Evolutionary conservation across 768 basidiomycete genomes (phyloP).

Genomic region (Hygrocybe punicea): DNA sequence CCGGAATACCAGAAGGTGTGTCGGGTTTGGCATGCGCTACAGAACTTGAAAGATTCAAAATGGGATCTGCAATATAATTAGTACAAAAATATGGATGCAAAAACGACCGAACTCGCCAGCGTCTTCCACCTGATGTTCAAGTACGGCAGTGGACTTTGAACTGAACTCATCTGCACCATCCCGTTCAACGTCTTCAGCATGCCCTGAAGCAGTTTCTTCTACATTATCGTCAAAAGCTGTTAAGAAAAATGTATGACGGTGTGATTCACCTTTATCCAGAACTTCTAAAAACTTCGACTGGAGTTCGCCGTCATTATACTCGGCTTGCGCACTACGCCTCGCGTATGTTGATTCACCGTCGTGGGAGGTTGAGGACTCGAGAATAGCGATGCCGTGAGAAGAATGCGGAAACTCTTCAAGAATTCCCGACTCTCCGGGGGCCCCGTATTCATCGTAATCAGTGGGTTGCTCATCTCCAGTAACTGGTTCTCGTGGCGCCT

Average conservation of each 20-base stretch:
- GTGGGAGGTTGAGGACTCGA: too few relatives aligned
- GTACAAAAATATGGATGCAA: background rate
- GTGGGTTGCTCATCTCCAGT: background rate
- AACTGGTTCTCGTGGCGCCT: background rate
- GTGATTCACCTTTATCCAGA: too few relatives aligned
- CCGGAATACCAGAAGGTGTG: conserved; percentile 13
- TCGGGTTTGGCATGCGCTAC: conserved; percentile 11
- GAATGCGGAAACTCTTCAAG: background rate
- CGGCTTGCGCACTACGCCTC: too few relatives aligned
- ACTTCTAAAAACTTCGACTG: too few relatives aligned
- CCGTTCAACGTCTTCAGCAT: background rate
- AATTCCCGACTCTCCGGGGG: background rate
- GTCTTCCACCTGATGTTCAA: conserved; percentile 6
- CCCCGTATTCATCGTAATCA: background rate
- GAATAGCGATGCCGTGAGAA: too few relatives aligned
- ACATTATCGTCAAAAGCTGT: background rate
- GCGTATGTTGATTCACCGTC: too few relatives aligned
- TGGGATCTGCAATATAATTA: background rate
- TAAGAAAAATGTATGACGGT: background rate
- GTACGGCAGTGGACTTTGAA: conserved; percentile 19
- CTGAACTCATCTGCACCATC: conserved; percentile 27
- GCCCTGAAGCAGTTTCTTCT: background rate
- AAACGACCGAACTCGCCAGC: conserved; percentile 2
- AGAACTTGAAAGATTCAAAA: background rate
- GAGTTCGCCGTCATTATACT: too few relatives aligned